Base-by-base conservation (phyloP, 345 rosid genomes). In the Gossypium longicalyx region DNA sequence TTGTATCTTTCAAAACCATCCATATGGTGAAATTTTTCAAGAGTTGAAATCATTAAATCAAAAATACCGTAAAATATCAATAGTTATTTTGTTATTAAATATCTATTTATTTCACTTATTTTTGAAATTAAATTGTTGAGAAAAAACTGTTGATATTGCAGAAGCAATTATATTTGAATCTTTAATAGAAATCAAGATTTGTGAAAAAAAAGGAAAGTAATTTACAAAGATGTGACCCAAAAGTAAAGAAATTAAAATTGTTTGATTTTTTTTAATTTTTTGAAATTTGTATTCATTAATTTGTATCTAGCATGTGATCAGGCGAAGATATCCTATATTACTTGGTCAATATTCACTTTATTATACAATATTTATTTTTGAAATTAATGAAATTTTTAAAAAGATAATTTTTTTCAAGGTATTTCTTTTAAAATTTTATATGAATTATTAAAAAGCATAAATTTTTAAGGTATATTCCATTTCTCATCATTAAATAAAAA, bases 401-500 rank as follows among this genome's bases (percentile, higher is more conserved):
- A 27, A 0, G 29, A 4, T 27, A 27, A 4, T 27, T 27, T 27
- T 25, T 25, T 27, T 27, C 2, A 23, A 23, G 25, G 25, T 23
- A 23, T 23, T 23, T 23, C 25, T 27, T 27, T 0, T 2, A 25
- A 25, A 25, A 27, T 2, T 3, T 27, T 27, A 27, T 27, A 27
- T 27, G 3, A 27, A 27, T 27, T 27, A 27, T 27, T 27, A 27
- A 27, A 27, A 27, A 27, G 29, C 4, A 27, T 27, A 27, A 27
- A 27, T 27, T 0, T 27, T 27, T 3, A 0, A 29, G 5, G 0
- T 4, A 4, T 1, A 34, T 34, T 0, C 0, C 0, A 0, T 34
- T 34, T 5, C 0, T 5, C 1, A 34, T 0, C 0, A 0, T 34
- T 34, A 34, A 34, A 34, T 34, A 34, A 34, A 34, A 34, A 0